Evolutionary conservation across 208 protist genomes (phyloP).

Genomic region (Trypanosoma avium): DNA sequence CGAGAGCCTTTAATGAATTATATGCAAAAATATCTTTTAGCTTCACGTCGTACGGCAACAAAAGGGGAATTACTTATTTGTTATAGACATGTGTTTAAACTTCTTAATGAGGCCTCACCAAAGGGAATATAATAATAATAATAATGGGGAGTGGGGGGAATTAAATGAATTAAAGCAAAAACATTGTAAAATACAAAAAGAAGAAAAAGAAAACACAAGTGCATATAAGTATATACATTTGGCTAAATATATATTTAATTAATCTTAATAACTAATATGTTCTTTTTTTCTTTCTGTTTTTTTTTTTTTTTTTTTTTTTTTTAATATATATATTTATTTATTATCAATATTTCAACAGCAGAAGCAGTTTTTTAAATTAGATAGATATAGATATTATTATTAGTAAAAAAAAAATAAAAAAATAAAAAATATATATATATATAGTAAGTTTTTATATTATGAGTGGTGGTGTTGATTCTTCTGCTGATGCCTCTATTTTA

Average conservation of each 20-base stretch:
- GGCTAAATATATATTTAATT: too few relatives aligned
- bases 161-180: conserved; percentile 6
- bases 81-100: conserved; percentile 69
- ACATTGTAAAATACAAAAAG: conserved; percentile 23
- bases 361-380: too few relatives aligned
- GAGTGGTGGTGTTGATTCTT: conserved; percentile 9
- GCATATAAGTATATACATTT: too few relatives aligned
- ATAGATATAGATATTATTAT: background rate
- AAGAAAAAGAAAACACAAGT: background rate
- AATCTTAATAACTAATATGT: too few relatives aligned
- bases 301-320: conserved; percentile 13
- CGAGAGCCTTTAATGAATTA: conserved; percentile 39
- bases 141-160: too few relatives aligned
- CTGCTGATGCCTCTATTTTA: conserved; percentile 15
- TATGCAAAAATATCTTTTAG: conserved; percentile 36
- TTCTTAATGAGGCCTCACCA: conserved; percentile 63
- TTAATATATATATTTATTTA: background rate
- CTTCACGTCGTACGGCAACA: conserved; percentile 25
- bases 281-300: background rate
- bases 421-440: conserved; percentile 19
- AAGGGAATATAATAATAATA: conserved; percentile 15
- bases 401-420: conserved; percentile 14
- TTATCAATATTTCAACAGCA: too few relatives aligned
- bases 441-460: background rate
- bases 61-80: conserved; percentile 50